phyloP scores from a whole-genome alignment of 345 rosid species.

The Luvunga scandens region DNA sequence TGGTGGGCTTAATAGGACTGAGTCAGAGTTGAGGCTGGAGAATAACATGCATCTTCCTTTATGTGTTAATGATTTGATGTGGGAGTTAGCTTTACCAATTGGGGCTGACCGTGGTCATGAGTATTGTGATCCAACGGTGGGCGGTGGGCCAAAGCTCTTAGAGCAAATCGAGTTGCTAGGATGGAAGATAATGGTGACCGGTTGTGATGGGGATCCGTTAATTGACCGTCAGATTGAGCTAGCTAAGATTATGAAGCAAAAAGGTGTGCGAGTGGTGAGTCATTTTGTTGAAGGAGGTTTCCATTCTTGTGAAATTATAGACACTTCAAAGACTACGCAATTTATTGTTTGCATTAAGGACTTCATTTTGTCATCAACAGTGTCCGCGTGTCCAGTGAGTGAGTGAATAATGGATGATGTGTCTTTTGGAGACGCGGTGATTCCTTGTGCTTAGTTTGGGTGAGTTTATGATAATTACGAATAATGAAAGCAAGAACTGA shows the following conservation, averaged over 20 bases:
- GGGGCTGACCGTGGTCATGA: slow-evolving; percentile 57
- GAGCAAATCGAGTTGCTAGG: slow-evolving; percentile 23
- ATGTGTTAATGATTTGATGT: slow-evolving; percentile 36
- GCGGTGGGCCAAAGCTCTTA: slow-evolving; percentile 23
- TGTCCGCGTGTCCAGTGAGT: no score
- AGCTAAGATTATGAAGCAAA: slow-evolving; percentile 36
- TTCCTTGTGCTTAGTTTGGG: no score
- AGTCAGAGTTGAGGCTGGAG: slow-evolving; percentile 41
- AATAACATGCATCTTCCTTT: slow-evolving; percentile 31
- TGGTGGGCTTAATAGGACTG: slow-evolving; percentile 44
- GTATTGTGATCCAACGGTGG: slow-evolving; percentile 49
- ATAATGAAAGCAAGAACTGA: no score
- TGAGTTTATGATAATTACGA: no score
- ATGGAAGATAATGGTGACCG: slow-evolving; percentile 45
- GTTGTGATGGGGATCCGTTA: slow-evolving; percentile 48
- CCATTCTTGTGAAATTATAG: no score
- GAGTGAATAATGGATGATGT: no score
- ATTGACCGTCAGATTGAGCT: slow-evolving; percentile 50
- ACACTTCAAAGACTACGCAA: no score
- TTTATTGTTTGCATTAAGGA: no score
- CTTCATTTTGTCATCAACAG: no score
- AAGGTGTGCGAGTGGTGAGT: slow-evolving; percentile 34
- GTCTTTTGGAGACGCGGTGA: no score
- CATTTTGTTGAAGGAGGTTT: slow-evolving; percentile 9
- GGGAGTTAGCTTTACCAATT: slow-evolving; percentile 51